Conservation (phyloP, 768 basidiomycete genomes). For the Chiua virens region DNA sequence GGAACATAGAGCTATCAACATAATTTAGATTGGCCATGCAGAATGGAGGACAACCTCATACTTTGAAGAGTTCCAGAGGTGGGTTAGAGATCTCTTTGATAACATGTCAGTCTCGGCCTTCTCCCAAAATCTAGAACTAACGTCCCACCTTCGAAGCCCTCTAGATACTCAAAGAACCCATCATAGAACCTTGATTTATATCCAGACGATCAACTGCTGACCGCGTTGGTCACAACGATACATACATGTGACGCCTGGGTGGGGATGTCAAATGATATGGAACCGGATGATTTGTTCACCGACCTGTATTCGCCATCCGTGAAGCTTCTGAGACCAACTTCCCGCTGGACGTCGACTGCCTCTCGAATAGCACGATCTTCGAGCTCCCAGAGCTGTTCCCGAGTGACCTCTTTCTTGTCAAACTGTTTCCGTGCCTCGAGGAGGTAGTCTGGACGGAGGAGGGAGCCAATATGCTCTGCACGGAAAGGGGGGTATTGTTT, state of each 20-base stretch:
- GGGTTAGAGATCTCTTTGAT: constrained; percentile 21
- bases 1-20: constrained; percentile 24
- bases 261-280: not conserved
- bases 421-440: constrained; percentile 37
- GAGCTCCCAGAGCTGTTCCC: constrained; percentile 34
- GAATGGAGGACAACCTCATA: not conserved
- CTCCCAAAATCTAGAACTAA: not conserved
- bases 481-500: constrained; percentile 42
- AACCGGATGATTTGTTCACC: constrained; percentile 18
- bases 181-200: constrained; percentile 22
- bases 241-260: constrained; percentile 27
- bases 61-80: constrained; percentile 28
- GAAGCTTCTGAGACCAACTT: constrained; percentile 42
- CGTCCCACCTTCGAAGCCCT: constrained; percentile 25
- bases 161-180: constrained; percentile 28
- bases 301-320: constrained; percentile 43
- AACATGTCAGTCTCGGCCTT: not conserved
- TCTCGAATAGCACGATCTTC: constrained; percentile 40
- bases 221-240: not conserved
- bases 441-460: constrained; percentile 41
- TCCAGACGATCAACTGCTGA: not conserved
- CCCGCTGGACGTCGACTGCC: constrained; percentile 38
- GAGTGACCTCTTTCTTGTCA: constrained; percentile 34
- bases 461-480: constrained; percentile 46
- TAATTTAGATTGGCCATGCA: not conserved